phyloP scores from a whole-genome alignment of 192 early-diverging fungal genomes.

The Lunasporangiospora selenospora region DNA sequence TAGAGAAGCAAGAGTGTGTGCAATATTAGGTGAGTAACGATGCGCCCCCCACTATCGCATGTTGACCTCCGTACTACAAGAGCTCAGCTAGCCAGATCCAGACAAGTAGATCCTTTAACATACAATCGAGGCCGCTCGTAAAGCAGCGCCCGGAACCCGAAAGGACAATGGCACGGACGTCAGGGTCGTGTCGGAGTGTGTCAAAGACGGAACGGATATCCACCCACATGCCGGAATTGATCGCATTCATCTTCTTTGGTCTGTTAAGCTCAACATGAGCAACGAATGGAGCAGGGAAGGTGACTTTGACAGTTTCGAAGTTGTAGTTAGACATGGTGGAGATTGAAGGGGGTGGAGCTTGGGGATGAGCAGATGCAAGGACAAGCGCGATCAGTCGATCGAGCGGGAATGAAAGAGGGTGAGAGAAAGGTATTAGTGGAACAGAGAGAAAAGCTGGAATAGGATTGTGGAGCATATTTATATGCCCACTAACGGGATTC shows the following conservation, averaged over 20 bases:
- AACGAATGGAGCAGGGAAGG: conserved; percentile 65
- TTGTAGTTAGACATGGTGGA: conserved; percentile 51
- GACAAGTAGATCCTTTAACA: conserved; percentile 18
- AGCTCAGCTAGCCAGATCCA: no score
- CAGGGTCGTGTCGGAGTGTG: conserved; percentile 55
- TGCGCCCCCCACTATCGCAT: no score
- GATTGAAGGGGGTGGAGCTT: background rate
- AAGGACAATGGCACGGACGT: conserved; percentile 80
- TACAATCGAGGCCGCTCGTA: conserved; percentile 91
- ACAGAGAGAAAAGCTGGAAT: no score
- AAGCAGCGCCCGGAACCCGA: conserved; percentile 80
- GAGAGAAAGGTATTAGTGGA: no score
- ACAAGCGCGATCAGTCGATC: background rate
- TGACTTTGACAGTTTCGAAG: conserved; percentile 68
- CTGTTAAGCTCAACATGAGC: conserved; percentile 86
- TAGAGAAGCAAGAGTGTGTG: no score
- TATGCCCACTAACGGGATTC: no score
- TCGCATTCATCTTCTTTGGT: conserved; percentile 84
- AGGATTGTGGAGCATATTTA: no score
- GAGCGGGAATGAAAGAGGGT: background rate
- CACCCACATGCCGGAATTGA: conserved; percentile 57
- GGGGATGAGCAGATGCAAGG: background rate
- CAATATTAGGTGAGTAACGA: no score
- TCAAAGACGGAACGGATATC: conserved; percentile 37
- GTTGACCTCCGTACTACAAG: no score